Percentiles rank a stretch among this genome's conserved stretches.
phyloP scores from a whole-genome alignment of 225 moss, liverwort and hornwort genomes.

The Climacium dendroides region DNA sequence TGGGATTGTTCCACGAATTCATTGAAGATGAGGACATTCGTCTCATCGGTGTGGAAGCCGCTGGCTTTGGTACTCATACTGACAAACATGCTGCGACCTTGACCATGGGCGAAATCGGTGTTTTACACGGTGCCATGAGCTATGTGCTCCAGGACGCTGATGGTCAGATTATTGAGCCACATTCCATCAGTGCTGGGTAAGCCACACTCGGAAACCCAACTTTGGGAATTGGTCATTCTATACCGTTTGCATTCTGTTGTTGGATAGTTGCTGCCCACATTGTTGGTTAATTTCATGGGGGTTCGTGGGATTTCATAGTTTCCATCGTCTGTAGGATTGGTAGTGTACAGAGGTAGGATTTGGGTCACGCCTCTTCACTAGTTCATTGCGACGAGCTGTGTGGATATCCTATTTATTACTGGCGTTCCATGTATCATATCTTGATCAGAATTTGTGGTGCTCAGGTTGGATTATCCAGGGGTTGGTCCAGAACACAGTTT shows the following conservation, averaged over 20 bases:
- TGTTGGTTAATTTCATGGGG: background rate
- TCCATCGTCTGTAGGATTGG: background rate
- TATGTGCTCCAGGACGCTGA: conserved; percentile 84
- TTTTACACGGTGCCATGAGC: conserved; percentile 96
- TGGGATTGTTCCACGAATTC: conserved; percentile 95
- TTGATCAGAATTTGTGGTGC: background rate
- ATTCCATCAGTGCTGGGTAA: conserved; percentile 98
- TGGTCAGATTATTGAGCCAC: conserved; percentile 92
- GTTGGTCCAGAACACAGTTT: conserved; percentile 99
- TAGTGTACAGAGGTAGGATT: background rate
- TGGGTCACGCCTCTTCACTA: background rate
- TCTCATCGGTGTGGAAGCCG: conserved; percentile 87
- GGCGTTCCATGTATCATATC: background rate
- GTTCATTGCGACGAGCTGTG: background rate
- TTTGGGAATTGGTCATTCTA: background rate
- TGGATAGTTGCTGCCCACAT: background rate
- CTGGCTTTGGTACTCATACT: conserved; percentile 67
- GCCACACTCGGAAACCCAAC: background rate
- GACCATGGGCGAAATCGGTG: conserved; percentile 82
- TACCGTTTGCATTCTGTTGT: background rate
- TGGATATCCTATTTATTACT: background rate
- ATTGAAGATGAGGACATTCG: conserved; percentile 74
- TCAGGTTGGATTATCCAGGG: conserved; percentile 94
- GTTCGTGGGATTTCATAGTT: background rate
- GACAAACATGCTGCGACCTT: conserved; percentile 84